Base-by-base conservation (phyloP, 768 basidiomycete genomes). In the Plicaturopsis crispa region DNA sequence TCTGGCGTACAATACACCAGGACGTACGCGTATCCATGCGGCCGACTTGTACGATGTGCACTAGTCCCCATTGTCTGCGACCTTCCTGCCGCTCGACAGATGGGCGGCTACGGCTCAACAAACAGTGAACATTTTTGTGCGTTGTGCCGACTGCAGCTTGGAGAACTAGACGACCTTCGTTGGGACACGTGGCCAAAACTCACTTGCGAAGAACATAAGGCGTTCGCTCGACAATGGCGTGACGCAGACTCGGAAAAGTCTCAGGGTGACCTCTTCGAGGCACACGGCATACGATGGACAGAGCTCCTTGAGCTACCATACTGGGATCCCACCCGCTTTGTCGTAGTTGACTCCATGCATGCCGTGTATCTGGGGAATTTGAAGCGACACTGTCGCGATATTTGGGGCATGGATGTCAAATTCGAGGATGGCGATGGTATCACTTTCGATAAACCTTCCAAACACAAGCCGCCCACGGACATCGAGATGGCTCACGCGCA, bases 261-360 rank as follows among this genome's bases (percentile, higher is more conserved):
- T n/a, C n/a, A n/a, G n/a, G n/a, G n/a, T n/a, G n/a, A n/a, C n/a
- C n/a, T n/a, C n/a, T n/a, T n/a, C n/a, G 44, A 54, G 5, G 30
- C 33, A 20, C 44, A 41, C 20, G 58, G 61, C 1, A 33, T 63
- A 1, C 35, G 54, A 0, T 67, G 52, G 49, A 53, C 56, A 1
- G 46, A 53, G 11, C 39, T 65, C 1, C 46, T 60, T 13, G 30
- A 42, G 5, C 51, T 68, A 5, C 56, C 60, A 0, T 66, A 67
- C 45, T 66, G 57, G 52, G 46, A 64, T 30, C 53, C 54, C 5
- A 52, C 51, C 3, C 31, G 14, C 2, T 58, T 51, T 24, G 33
- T 52, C 1, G 51, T 59, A 0, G 46, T 63, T 14, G 63, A 69
- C 28, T 39, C 53, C 1, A 68, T 69, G 63, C 66, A 68, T 26